phyloP scores from a whole-genome alignment of 768 basidiomycete genomes.

The Boletellus ananas region DNA sequence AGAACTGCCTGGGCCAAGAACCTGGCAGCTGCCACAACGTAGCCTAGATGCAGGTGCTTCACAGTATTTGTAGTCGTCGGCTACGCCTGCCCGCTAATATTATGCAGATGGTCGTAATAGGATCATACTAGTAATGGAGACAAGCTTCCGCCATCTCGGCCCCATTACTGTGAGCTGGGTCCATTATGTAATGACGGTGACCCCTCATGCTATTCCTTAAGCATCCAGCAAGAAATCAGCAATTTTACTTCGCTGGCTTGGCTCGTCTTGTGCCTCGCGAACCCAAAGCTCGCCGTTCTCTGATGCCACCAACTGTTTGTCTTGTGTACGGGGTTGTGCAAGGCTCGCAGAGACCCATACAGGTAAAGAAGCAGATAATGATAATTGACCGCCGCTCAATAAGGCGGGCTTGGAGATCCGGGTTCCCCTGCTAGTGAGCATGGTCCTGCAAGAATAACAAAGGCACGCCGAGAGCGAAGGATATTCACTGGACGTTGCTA shows the following conservation, averaged over 20 bases:
- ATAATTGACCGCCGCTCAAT: slow-evolving; percentile 10
- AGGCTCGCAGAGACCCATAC: slow-evolving; percentile 33
- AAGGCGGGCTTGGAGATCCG: slow-evolving; percentile 31
- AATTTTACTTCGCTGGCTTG: slow-evolving; percentile 38
- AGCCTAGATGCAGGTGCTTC: neutral
- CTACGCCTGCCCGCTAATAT: slow-evolving; percentile 13
- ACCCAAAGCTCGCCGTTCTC: slow-evolving; percentile 31
- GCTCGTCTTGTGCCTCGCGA: slow-evolving; percentile 27
- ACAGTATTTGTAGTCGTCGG: slow-evolving; percentile 32
- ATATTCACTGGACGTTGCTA: neutral
- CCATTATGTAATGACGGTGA: too few species aligned
- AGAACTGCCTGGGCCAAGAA: neutral
- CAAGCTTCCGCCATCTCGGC: too few species aligned
- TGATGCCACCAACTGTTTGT: neutral
- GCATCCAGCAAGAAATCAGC: slow-evolving; percentile 37
- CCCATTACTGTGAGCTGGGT: too few species aligned
- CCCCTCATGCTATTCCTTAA: slow-evolving; percentile 3
- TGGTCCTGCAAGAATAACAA: slow-evolving; percentile 64
- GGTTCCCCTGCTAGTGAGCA: slow-evolving; percentile 54
- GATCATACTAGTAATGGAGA: neutral
- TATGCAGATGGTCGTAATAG: slow-evolving; percentile 2
- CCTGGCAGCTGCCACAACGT: neutral
- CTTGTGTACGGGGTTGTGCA: slow-evolving; percentile 1
- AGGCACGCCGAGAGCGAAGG: slow-evolving; percentile 39
- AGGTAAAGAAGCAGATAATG: slow-evolving; percentile 16